phyloP scores from a whole-genome alignment of 352 stramenopile species.

The Phytophthora citricola region DNA sequence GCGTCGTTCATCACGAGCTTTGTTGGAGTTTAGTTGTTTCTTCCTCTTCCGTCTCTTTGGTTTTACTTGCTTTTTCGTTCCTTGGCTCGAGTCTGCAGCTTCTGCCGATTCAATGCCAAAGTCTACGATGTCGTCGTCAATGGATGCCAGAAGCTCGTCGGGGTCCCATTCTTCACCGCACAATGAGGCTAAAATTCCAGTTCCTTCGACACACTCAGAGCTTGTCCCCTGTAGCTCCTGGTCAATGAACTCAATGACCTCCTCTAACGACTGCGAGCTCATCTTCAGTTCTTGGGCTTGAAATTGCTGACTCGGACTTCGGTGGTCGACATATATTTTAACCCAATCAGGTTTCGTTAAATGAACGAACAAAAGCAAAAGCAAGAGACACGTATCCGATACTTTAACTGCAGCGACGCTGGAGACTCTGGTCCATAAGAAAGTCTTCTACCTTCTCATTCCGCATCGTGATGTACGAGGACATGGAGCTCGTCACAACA shows the following conservation, averaged over 20 bases:
- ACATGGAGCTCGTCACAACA: conserved; percentile 43
- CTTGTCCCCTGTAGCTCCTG: background rate
- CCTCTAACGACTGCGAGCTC: conserved; percentile 24
- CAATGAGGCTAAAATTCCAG: background rate
- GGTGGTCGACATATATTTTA: conserved; percentile 6
- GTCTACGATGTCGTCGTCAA: conserved; percentile 22
- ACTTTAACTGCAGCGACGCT: too few species aligned
- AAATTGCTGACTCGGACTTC: background rate
- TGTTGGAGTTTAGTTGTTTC: conserved; percentile 34
- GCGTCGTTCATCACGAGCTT: conserved; percentile 33
- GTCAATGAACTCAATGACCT: conserved; percentile 17
- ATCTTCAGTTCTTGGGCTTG: background rate
- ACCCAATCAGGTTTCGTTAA: background rate
- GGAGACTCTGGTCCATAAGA: conserved; percentile 21
- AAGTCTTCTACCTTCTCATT: conserved; percentile 52
- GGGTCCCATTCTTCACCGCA: conserved; percentile 7
- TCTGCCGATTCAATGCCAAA: conserved; percentile 1
- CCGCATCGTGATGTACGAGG: conserved; percentile 33
- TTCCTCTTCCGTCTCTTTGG: conserved; percentile 17
- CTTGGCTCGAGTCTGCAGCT: background rate
- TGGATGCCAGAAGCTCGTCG: conserved; percentile 16
- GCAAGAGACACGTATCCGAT: too few species aligned
- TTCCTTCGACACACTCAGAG: background rate
- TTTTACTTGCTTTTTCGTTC: background rate
- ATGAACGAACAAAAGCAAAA: too few species aligned